phyloP scores from a whole-genome alignment of 2,329 filamentous ascomycete species.

The Colletotrichum cuscutae region DNA sequence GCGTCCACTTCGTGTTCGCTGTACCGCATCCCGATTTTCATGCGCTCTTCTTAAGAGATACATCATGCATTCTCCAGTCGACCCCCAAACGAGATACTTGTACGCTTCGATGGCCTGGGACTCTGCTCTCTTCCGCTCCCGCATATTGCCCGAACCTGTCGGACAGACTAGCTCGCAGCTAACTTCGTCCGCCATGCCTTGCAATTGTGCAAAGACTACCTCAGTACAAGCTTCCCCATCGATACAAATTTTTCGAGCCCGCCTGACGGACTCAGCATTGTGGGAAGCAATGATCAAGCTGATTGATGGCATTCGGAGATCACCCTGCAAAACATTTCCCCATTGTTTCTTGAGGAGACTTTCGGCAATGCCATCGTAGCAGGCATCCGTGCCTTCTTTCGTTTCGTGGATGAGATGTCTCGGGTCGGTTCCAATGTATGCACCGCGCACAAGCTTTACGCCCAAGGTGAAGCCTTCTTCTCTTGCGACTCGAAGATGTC shows the following conservation, averaged over 20 bases:
- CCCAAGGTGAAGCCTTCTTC: constrained; percentile 73
- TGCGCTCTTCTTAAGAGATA: constrained; percentile 72
- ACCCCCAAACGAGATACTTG: constrained; percentile 78
- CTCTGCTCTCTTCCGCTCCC: constrained; percentile 10
- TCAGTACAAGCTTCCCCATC: constrained; percentile 52
- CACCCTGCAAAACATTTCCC: constrained; percentile 46
- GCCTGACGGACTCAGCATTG: constrained; percentile 77
- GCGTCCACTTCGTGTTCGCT: constrained; percentile 69
- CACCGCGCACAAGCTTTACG: constrained; percentile 80
- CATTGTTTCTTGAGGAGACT: constrained; percentile 74
- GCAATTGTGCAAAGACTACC: constrained; percentile 48
- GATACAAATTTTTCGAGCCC: constrained; percentile 63
- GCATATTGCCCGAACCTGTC: background rate
- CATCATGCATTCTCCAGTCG: constrained; percentile 84
- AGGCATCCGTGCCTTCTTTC: constrained; percentile 75
- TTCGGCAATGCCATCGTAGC: constrained; percentile 78
- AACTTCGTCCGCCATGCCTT: constrained; percentile 91
- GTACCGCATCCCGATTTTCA: constrained; percentile 79
- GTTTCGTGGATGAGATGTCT: constrained; percentile 77
- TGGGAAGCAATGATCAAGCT: constrained; percentile 83
- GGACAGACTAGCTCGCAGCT: constrained; percentile 68
- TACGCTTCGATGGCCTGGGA: constrained; percentile 52
- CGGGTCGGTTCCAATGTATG: constrained; percentile 77
- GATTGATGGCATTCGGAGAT: constrained; percentile 64
- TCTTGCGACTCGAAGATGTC: constrained; percentile 69